Base-by-base conservation (phyloP, 2,329 filamentous ascomycete genomes). In the Westerdykella aurantiaca region DNA sequence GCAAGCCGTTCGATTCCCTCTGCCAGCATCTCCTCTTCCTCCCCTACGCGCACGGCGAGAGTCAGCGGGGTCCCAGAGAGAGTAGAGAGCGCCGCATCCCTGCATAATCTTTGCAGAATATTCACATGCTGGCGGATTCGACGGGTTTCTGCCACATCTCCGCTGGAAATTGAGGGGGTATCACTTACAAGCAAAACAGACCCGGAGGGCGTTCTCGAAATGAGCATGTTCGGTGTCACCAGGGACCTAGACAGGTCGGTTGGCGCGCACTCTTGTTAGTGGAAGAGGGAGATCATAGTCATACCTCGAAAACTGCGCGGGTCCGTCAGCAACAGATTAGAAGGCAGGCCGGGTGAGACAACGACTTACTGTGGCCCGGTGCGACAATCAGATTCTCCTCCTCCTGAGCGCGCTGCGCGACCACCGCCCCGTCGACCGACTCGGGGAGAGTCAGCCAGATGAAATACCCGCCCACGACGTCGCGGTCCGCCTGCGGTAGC, bases 401-500 rank as follows among this genome's bases (percentile, higher is more conserved):
- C 17, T 72, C 67, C 57, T 76, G 69, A 13, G 83, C 83, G 33
- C 72, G 71, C 53, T 74, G 68, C 6, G 79, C 78, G 25, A 88
- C 70, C 6, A 75, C 72, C 25, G 68, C 69, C 31, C 76, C 80
- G 7, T 74, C 71, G 42, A 84, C 68, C 37, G 60, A 43, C 49
- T 63, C 49, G 0, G 83, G 82, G 4, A 95, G 65, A 1, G 73
- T 75, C 21, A 94, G 66, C 88, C 88, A 95, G 38, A 95, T 72
- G 63, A 95, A 95, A 63, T 91, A 95, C 0, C 89, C 89, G 0
- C 89, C 89, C 23, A 83, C 84, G 3, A 83, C 64, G 3, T 70
- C 62, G 29, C 71, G 66, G 43, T 70, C 63, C 1, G 64, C 56
- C 43, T 76, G 67, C 12, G 66, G 64, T 31, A 72, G 46, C 55